Evolutionary conservation across 257 asterid genomes (phyloP).

Genomic region (Solanum ossicruentum): DNA sequence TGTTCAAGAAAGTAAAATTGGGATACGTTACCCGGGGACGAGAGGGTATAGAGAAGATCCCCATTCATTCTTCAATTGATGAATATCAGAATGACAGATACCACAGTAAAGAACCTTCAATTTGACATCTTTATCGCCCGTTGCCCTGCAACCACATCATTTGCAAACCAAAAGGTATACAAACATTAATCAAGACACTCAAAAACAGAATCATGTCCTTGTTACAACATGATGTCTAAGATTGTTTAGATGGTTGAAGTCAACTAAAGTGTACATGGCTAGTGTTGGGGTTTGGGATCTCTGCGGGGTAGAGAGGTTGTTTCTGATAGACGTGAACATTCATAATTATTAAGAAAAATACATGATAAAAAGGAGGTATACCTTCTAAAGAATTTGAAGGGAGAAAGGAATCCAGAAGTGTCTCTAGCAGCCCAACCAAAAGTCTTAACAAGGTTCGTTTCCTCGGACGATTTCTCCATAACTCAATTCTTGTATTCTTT

Average conservation of each 20-base stretch:
- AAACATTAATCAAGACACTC: neutral
- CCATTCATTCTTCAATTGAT: constrained; percentile 19
- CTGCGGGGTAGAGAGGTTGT: neutral
- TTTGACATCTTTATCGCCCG: constrained; percentile 19
- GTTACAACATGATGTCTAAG: neutral
- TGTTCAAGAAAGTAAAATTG: neutral
- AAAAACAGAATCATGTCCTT: neutral
- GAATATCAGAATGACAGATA: constrained; percentile 43
- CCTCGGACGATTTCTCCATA: neutral
- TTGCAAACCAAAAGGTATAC: neutral
- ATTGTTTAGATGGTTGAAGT: neutral
- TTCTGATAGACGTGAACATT: neutral
- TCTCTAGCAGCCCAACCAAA: constrained; percentile 45
- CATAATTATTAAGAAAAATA: neutral
- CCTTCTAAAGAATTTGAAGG: constrained; percentile 35
- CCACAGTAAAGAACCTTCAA: constrained; percentile 32
- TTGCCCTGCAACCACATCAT: constrained; percentile 1
- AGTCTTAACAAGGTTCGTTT: constrained; percentile 1
- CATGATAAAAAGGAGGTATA: neutral
- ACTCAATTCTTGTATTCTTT: neutral
- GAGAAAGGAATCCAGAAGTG: constrained; percentile 26
- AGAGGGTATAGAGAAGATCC: constrained; percentile 22
- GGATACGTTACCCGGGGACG: constrained; percentile 25
- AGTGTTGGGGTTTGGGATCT: neutral
- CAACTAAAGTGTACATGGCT: neutral